Evolutionary conservation across 2,329 filamentous ascomycete species (phyloP), one percentile per base, ranked within the genome.

Genomic region (Diaporthe helianthi): DNA sequence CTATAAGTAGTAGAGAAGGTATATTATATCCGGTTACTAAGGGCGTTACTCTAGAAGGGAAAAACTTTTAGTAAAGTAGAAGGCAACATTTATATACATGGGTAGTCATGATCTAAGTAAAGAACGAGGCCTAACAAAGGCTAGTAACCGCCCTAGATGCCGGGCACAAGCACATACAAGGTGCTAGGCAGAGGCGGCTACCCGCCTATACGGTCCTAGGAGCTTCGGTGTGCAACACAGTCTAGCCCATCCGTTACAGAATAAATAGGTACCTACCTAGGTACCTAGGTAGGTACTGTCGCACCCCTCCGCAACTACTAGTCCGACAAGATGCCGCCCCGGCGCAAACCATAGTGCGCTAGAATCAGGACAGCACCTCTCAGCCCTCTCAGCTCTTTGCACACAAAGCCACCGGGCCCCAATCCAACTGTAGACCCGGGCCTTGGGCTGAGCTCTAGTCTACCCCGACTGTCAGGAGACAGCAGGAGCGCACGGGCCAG

Each of bases 171-270:
- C 36, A 26, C 22, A 29, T 15, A 29, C n/a, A 38, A 13, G 26
- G 53, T 19, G n/a, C n/a, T 22, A 55, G 33, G 36, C 15, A 61
- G 26, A 55, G 15, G 51, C 38, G 41, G 64, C 51, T 55, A 66
- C 51, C 64, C 64, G 64, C 52, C 64, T 38, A 31, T 22, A 52
- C 44, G 41, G 44, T 46, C 29, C 58, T 44, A 33, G 58, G 58
- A 49, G 58, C 58, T 29, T 63, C 58, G 58, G 58, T 63, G 58
- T 63, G 44, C 58, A 63, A 63, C 58, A 17, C 44, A 63, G 58
- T 36, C 22, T 63, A 49, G 58, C 58, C 41, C 55, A 17, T 9
- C 13, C 29, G n/a, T n/a, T n/a, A n/a, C n/a, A n/a, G n/a, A n/a
- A n/a, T n/a, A n/a, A n/a, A n/a, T n/a, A n/a, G n/a, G n/a, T n/a